Evolutionary conservation across 306 rosid genomes (phyloP), one percentile per base, ranked within the genome.

Genomic region (Delonix regia): DNA sequence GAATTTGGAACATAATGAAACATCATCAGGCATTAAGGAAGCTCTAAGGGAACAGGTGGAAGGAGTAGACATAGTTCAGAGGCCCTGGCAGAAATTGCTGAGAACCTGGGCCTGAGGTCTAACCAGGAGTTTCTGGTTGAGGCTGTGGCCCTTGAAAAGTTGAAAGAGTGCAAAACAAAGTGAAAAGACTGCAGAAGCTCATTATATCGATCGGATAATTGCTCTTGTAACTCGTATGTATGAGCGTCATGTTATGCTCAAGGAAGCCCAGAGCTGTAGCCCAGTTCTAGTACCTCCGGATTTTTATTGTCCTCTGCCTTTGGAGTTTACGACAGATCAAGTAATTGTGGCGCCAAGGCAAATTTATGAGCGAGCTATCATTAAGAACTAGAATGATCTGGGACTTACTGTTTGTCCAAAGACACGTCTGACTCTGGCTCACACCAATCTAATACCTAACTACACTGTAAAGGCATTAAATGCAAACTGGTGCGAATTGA

Each of bases 281-380:
- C 87, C 88, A 2, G 90, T 88, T 61, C 81, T 82, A 25, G 83
- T 89, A 62, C 91, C 91, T 73, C 59, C 89, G 72, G 98, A 91
- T 82, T 93, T 93, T 82, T 91, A 97, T 69, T 93, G 98, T 79
- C 98, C 98, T 78, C 93, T 93, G 74, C 91, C 98, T 63, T 85
- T 93, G 42, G 93, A 89, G 82, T 84, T 93, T 84, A 93, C 91
- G 98, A 93, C 89, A 16, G 98, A 93, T 87, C 98, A 97, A 9
- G 93, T 93, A 36, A 93, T 93, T 78, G 97, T 93, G 80, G 89
- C 95, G 30, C 89, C 98, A 1, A 97, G 98, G 59, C 97, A 93
- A 89, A 93, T 97, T 52, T 93, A 93, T 80, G 98, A 93, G 87
- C 85, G 91, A 52, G 77, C 73, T 70, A 89, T 87, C 83, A 93